phyloP scores from a whole-genome alignment of 257 asterid genomes.

The Scutellaria minor region DNA sequence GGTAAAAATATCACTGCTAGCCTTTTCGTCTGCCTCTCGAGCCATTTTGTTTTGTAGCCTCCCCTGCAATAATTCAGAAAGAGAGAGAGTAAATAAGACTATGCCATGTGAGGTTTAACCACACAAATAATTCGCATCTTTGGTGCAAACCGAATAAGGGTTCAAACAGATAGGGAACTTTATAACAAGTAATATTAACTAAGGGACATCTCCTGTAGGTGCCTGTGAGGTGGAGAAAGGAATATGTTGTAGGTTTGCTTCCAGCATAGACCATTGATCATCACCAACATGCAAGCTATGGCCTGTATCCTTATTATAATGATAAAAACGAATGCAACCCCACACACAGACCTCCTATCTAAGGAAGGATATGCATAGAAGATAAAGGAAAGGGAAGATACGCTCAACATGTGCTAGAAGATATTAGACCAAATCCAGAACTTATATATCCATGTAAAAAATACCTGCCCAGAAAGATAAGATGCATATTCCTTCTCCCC shows the following conservation, averaged over 20 bases:
- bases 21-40: slow-evolving; percentile 86
- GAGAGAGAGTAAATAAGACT: slow-evolving; percentile 17
- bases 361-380: not conserved
- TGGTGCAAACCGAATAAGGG: not conserved
- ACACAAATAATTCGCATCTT: slow-evolving; percentile 1
- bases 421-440: slow-evolving; percentile 15
- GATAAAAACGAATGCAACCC: not conserved
- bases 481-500: slow-evolving; percentile 83
- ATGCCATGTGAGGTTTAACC: not conserved
- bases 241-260: slow-evolving; percentile 5
- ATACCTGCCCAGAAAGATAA: slow-evolving; percentile 84
- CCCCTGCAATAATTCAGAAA: slow-evolving; percentile 59
- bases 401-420: slow-evolving; percentile 12
- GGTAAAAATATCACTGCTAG: slow-evolving; percentile 79
- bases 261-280: slow-evolving; percentile 5
- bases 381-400: not conserved
- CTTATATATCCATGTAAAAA: slow-evolving; percentile 12
- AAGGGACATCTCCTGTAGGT: too few species aligned
- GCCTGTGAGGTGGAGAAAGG: not conserved
- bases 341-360: not conserved
- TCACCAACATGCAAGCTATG: slow-evolving; percentile 24
- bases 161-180: not conserved
- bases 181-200: not conserved
- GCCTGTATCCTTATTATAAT: slow-evolving; percentile 8
- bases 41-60: slow-evolving; percentile 74